Base-by-base conservation (phyloP, 2,329 filamentous ascomycete genomes). In the Neurospora sp. region DNA sequence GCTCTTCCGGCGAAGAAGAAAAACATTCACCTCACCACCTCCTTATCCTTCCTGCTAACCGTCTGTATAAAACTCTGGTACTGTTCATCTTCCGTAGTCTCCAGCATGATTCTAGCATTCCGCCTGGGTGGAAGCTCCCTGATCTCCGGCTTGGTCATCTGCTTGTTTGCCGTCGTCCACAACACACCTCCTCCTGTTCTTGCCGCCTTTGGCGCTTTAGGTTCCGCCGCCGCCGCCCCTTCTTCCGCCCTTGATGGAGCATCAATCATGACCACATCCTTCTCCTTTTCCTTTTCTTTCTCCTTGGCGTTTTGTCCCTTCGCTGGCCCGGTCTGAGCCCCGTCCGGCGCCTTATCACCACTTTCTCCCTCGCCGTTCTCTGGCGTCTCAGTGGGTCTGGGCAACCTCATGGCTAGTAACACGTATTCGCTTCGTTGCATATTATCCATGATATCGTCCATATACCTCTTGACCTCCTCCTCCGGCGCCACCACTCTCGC, bases 361-460 rank as follows among this genome's bases (percentile, higher is more conserved):
- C 38, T 39, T 69, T 71, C 28, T 71, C 72, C 39, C 73, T 74
- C 46, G 74, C 75, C 36, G 12, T 75, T 73, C 6, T 74, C 75
- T 19, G 74, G 72, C 23, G 73, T 74, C 11, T 77, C 77, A 3
- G 81, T 78, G 37, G 78, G 78, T 67, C 83, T 83, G 0, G 88
- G 88, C 15, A 91, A 81, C 66, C 88, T 84, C 88, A 91, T 91
- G 11, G 89, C 89, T 37, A 91, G 80, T 28, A 91, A 79, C 4
- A 91, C 83, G 75, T 90, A 91, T 77, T 91, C 88, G 15, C 88
- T 88, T 40, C 89, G 83, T 8, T 88, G 90, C 84, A 88, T 89
- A 72, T 86, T 89, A 71, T 87, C 85, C 88, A 91, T 91, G 5
- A 91, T 82, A 75, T 90, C 86, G 75, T 91, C 86, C 89, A 91